Evolutionary conservation across 805 yeast genomes (phyloP).

Genomic region (Blastobotrys peoriensis): DNA sequence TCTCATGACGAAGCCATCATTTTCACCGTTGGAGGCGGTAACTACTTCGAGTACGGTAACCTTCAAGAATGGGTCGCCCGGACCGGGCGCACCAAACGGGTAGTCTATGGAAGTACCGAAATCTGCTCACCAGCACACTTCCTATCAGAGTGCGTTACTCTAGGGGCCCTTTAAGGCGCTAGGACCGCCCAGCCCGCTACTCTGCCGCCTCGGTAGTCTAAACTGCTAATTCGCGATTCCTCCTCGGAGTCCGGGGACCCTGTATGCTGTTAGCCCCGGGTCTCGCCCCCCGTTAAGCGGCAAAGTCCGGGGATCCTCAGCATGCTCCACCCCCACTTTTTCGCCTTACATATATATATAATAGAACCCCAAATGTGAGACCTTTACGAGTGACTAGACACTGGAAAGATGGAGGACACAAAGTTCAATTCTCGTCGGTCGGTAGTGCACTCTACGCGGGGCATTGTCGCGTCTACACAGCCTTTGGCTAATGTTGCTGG

Average conservation of each 20-base stretch:
- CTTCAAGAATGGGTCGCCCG: slow-evolving; percentile 76
- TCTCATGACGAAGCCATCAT: slow-evolving; percentile 76
- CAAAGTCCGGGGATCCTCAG: no score
- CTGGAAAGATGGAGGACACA: neutral
- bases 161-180: slow-evolving; percentile 21
- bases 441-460: slow-evolving; percentile 64
- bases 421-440: slow-evolving; percentile 53
- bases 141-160: slow-evolving; percentile 28
- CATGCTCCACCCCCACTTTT: no score
- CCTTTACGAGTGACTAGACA: no score
- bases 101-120: slow-evolving; percentile 83
- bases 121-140: slow-evolving; percentile 36
- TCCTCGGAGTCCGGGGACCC: no score
- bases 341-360: no score
- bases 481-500: slow-evolving; percentile 76
- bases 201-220: no score
- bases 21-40: slow-evolving; percentile 96
- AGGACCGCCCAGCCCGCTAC: no score
- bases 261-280: no score
- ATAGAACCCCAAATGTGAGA: no score
- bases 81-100: slow-evolving; percentile 40
- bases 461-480: slow-evolving; percentile 70
- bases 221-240: no score
- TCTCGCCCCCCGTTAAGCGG: no score
- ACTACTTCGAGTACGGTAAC: slow-evolving; percentile 88